Evolutionary conservation across 148 eudicot genomes (phyloP), one percentile per base, ranked within the genome.

Genomic region (Fallopia convolvulus): DNA sequence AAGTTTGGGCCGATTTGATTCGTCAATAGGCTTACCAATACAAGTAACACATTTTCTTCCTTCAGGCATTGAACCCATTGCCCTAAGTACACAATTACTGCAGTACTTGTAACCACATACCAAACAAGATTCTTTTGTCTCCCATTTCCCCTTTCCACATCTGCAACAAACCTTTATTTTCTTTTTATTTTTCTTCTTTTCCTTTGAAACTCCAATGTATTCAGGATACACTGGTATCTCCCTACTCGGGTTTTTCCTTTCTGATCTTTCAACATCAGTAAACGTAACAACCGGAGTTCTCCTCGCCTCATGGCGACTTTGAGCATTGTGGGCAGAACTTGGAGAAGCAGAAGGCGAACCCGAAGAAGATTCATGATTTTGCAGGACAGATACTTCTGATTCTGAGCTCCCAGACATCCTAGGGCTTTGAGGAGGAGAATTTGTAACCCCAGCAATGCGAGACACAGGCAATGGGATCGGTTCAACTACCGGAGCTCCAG

Each of bases 51-150:
- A 95, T 80, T 95, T 95, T 47, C 99, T 92, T 70, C 99, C 99
- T 78, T 95, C 99, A 4, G 99, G 99, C 99, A 95, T 95, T 1
- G 99, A 93, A 14, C 99, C 99, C 99, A 95, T 95, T 3, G 97
- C 97, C 78, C 99, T 87, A 77, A 95, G 97, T 82, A 95, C 93
- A 65, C 99, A 95, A 79, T 84, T 95, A 78, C 97, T 83, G 75
- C 99, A 95, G 68, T 87, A 95, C 78, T 88, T 93, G 11, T 91
- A 89, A 80, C 90, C 97, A 82, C 99, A 95, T 66, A 90, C 97
- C 18, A 95, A 47, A 73, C 99, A 95, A 0, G 87, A 85, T 71
- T 95, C 99, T 77, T 95, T 95, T 1, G 88, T 83, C 66, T 95
- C 98, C 97, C 99, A 95, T 82, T 95, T 95, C 76, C 94, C 99